Percentiles rank a stretch among this genome's conserved stretches.
phyloP scores from a whole-genome alignment of 2,329 filamentous ascomycete species.

The Ciborinia camelliae region DNA sequence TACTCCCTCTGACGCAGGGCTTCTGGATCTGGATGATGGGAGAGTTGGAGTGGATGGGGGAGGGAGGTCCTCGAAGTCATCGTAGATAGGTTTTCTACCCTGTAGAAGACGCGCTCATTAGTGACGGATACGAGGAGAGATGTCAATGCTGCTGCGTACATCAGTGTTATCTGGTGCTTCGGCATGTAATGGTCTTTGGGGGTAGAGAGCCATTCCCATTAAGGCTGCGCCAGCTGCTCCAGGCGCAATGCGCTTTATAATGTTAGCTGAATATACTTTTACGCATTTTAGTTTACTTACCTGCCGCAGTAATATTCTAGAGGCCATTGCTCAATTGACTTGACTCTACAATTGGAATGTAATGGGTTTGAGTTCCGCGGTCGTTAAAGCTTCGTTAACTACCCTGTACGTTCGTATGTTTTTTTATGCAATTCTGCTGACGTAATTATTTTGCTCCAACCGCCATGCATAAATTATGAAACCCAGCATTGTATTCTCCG shows the following conservation, averaged over 20 bases:
- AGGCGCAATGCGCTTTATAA: constrained; percentile 47
- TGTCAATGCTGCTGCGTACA: constrained; percentile 24
- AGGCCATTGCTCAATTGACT: constrained; percentile 46
- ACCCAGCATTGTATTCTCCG: not conserved
- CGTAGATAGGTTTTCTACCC: constrained; percentile 74
- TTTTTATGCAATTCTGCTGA: constrained; percentile 17
- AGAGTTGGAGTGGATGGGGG: constrained; percentile 34
- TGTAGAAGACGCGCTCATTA: constrained; percentile 27
- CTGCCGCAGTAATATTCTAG: constrained; percentile 50
- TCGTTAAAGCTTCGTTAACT: constrained; percentile 18
- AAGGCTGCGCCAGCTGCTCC: constrained; percentile 42
- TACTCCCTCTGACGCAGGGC: constrained; percentile 5
- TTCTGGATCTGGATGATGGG: constrained; percentile 25
- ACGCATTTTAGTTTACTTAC: constrained; percentile 37
- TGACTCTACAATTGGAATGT: constrained; percentile 11
- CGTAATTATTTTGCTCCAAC: constrained; percentile 16
- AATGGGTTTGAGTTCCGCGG: constrained; percentile 8
- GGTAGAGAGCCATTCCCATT: constrained; percentile 46
- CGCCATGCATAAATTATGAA: constrained; percentile 13
- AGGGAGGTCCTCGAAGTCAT: constrained; percentile 54
- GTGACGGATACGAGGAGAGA: not conserved
- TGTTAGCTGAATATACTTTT: constrained; percentile 28
- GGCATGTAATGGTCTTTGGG: constrained; percentile 46
- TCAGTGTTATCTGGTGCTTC: constrained; percentile 41
- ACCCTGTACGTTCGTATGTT: constrained; percentile 10